These are phyloP conservation scores for Prunus campanulata DNA, from an alignment of 306 rosid genomes.

Conservation along the genomic window DNA sequence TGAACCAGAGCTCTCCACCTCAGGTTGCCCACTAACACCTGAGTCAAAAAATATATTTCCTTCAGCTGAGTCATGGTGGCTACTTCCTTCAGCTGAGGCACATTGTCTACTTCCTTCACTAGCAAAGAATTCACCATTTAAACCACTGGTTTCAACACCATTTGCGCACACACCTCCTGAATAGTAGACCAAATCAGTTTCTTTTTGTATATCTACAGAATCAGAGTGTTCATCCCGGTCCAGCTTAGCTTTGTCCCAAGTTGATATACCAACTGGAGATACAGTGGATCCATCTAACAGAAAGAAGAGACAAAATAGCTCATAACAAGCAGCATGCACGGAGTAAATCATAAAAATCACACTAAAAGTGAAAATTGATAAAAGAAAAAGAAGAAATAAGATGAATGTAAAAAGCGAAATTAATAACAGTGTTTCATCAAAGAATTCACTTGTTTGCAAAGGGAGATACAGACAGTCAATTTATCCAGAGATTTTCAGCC, in stretches of 20 bases:
- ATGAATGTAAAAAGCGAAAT: neutral
- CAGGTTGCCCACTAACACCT: constrained; percentile 32
- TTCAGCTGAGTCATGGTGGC: neutral
- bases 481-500: neutral
- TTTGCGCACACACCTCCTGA: constrained; percentile 28
- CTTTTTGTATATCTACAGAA: constrained; percentile 21
- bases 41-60: constrained; percentile 22
- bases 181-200: constrained; percentile 21
- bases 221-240: constrained; percentile 35
- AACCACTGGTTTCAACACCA: constrained; percentile 28
- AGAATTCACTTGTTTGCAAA: neutral
- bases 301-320: constrained; percentile 9
- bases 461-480: neutral
- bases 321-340: constrained; percentile 22
- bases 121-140: constrained; percentile 26
- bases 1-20: constrained; percentile 34
- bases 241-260: constrained; percentile 49
- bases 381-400: neutral
- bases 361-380: neutral
- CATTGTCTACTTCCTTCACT: constrained; percentile 23
- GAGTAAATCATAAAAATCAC: neutral
- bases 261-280: constrained; percentile 40
- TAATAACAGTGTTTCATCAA: neutral
- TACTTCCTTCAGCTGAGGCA: constrained; percentile 18
- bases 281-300: constrained; percentile 47